phyloP scores from a whole-genome alignment of 257 asterid genomes.

The Solanum piurae region DNA sequence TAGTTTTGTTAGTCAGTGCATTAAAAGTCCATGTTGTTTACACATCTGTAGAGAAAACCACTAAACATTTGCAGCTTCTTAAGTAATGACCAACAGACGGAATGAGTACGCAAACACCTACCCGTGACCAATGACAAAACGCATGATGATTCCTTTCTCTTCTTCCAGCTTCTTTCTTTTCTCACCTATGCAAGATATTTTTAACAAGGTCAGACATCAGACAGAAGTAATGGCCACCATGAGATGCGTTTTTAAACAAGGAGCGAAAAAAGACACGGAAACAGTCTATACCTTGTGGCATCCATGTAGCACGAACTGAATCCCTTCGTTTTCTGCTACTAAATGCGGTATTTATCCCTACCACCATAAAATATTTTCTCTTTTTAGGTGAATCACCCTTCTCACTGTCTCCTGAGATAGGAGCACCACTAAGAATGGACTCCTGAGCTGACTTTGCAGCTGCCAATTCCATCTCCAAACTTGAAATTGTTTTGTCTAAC shows the following conservation, averaged over 20 bases:
- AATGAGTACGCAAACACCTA: slow-evolving; percentile 4
- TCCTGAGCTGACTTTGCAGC: slow-evolving; percentile 77
- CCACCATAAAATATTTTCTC: slow-evolving; percentile 64
- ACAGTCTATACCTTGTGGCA: slow-evolving; percentile 66
- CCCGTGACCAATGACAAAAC: slow-evolving; percentile 90
- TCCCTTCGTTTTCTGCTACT: slow-evolving; percentile 90
- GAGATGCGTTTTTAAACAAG: not conserved
- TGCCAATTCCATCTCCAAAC: slow-evolving; percentile 74
- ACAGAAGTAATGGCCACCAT: not conserved
- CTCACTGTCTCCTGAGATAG: slow-evolving; percentile 40
- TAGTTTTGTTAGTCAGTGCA: not conserved
- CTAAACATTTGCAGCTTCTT: not conserved
- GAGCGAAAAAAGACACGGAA: not conserved
- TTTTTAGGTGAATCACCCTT: slow-evolving; percentile 18
- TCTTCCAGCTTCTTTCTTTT: slow-evolving; percentile 48
- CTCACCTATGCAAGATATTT: slow-evolving; percentile 32
- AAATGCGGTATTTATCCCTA: slow-evolving; percentile 84
- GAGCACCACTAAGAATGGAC: slow-evolving; percentile 61
- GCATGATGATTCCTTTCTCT: slow-evolving; percentile 72
- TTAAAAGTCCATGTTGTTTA: not conserved
- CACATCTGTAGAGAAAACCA: not conserved
- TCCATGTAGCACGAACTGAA: slow-evolving; percentile 88
- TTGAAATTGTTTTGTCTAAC: slow-evolving; percentile 65
- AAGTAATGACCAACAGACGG: not conserved
- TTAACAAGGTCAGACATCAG: not conserved